phyloP scores from a whole-genome alignment of 2,329 filamentous ascomycete species.

The Colletotrichum viniferum region DNA sequence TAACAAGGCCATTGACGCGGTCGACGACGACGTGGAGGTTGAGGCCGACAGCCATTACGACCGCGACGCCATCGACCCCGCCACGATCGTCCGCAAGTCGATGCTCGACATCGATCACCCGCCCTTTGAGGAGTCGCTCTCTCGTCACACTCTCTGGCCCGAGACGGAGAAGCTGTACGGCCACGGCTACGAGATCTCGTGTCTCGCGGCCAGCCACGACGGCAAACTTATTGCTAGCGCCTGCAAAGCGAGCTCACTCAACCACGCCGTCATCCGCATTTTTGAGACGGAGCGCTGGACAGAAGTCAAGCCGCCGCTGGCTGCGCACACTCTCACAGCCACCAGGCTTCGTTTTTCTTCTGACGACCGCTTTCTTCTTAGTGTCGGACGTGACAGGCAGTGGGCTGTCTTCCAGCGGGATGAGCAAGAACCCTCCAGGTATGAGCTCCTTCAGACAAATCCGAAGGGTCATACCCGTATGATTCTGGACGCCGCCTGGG shows the following conservation, averaged over 20 bases:
- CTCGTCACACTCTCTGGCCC: constrained; percentile 91
- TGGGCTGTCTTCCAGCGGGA: constrained; percentile 80
- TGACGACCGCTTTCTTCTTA: constrained; percentile 78
- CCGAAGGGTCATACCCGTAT: constrained; percentile 89
- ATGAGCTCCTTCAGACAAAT: constrained; percentile 66
- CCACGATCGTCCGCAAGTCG: constrained; percentile 60
- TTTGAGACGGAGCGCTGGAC: constrained; percentile 90
- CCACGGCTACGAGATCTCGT: constrained; percentile 95
- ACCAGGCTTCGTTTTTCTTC: constrained; percentile 80
- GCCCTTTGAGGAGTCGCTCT: constrained; percentile 87
- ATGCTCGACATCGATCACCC: constrained; percentile 73
- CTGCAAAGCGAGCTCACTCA: constrained; percentile 88
- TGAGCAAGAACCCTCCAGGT: constrained; percentile 43
- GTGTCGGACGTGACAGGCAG: constrained; percentile 88
- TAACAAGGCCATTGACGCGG: constrained; percentile 83
- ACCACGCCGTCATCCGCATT: constrained; percentile 91
- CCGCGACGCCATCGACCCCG: constrained; percentile 58
- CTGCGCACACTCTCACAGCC: constrained; percentile 86
- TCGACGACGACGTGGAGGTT: constrained; percentile 54
- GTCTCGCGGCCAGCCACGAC: constrained; percentile 78
- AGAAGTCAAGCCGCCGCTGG: constrained; percentile 81
- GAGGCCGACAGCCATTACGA: constrained; percentile 50
- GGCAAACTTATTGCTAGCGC: constrained; percentile 83
- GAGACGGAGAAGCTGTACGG: constrained; percentile 97
- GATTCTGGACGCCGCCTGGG: constrained; percentile 90